Evolutionary conservation across 192 early-diverging fungal genomes (phyloP), one percentile per base, ranked within the genome.

Genomic region (Umbelopsis isabellina): DNA sequence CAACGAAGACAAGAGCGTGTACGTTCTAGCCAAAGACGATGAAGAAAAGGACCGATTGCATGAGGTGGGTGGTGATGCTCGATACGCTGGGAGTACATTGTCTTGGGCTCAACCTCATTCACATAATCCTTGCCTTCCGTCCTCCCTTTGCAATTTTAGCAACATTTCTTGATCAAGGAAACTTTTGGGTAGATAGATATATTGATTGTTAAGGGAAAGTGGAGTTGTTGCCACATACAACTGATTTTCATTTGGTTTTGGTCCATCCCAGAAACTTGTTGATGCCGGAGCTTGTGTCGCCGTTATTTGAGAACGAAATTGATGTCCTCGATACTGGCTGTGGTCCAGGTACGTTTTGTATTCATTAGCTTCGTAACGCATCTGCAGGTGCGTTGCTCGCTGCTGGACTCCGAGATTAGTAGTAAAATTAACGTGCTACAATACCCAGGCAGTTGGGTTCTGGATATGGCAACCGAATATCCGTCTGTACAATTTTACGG

Each of bases 21-120:
- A 78, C 74, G 65, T 68, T 46, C 47, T 78, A 44, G 68, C 76
- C 25, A 74, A 71, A 41, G 76, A 78, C 49, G 72, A 74, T 20
- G 51, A 49, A 20, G 76, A 78, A 33, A 35, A 66, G 8, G 76
- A 78, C 52, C 64, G 76, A 37, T 70, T 74, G 21, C 44, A 70
- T 53, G 74, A 69, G 64, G 74, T 70, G 70, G 18, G 21, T 65
- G 33, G 15, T 27, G 2, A 0, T 25, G 2, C 13, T 2, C 23
- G 18, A 15, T 30, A 30, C 27, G 27, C 27, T 30, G 27, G 27
- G 27, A 30, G 27, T 30, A 30, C 3, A 30, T 30, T 2, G 27
- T 30, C 27, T 3, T 3, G 27, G 27, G 3, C 27, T 30, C 27
- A 30, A 30, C 27, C 27, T 30, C 12, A 37, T 3, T 15, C 18